phyloP scores from a whole-genome alignment of 495 filamentous ascomycete genomes.

The Daldinia grandis region DNA sequence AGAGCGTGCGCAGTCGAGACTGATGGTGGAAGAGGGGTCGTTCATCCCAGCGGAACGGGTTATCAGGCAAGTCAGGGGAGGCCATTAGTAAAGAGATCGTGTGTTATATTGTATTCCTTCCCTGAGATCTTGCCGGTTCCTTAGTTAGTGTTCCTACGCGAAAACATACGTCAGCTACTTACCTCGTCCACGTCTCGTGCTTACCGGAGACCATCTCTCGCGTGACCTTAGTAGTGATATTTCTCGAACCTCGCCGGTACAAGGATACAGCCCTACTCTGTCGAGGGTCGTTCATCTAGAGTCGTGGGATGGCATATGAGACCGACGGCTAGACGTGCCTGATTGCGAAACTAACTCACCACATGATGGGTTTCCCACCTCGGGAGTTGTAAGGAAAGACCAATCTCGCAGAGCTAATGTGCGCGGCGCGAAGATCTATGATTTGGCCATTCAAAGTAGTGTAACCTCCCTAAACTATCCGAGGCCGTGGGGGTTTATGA shows the following conservation, averaged over 20 bases:
- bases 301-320: conserved; percentile 15
- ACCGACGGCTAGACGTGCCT: conserved; percentile 37
- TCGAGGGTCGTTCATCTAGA: conserved; percentile 11
- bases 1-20: conserved; percentile 21
- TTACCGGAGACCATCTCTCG: background rate
- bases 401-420: conserved; percentile 20
- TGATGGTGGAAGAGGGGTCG: conserved; percentile 34
- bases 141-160: background rate
- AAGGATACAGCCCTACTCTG: background rate
- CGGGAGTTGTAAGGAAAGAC: conserved; percentile 17
- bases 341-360: conserved; percentile 29
- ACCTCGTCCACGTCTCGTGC: background rate
- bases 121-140: background rate
- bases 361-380: conserved; percentile 23
- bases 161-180: background rate
- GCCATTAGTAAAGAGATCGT: conserved; percentile 9
- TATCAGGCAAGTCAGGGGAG: conserved; percentile 10
- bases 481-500: conserved; percentile 35
- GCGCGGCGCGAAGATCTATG: conserved; percentile 15
- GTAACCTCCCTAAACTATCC: conserved; percentile 34
- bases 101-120: conserved; percentile 4
- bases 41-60: conserved; percentile 17
- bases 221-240: background rate
- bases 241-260: background rate
- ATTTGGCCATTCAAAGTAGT: conserved; percentile 16